These are phyloP conservation scores for Infundibulicybe gibba DNA, from an alignment of 768 basidiomycete genomes.

Conservation along the genomic window DNA sequence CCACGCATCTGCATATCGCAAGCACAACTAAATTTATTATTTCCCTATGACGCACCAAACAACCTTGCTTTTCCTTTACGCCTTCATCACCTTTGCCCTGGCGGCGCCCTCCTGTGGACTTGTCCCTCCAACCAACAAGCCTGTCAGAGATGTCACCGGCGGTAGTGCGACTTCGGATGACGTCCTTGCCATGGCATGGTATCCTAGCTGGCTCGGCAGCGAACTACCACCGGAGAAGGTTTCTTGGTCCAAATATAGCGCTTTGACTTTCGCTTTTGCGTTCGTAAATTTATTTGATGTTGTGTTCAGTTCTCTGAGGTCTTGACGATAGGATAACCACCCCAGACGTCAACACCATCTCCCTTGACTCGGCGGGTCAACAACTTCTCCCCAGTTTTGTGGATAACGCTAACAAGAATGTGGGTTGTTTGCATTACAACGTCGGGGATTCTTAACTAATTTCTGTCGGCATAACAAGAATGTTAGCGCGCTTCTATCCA, in stretches of 20 bases:
- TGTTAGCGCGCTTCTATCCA: slow-evolving; percentile 52
- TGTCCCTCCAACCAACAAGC: slow-evolving; percentile 19
- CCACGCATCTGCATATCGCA: too few relatives aligned
- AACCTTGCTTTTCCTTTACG: too few relatives aligned
- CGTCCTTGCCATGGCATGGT: slow-evolving; percentile 52
- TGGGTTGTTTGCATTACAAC: slow-evolving; percentile 11
- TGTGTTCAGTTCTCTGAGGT: too few relatives aligned
- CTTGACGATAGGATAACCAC: slow-evolving; percentile 27
- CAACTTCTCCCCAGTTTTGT: slow-evolving; percentile 55
- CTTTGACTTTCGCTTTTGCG: slow-evolving; percentile 48
- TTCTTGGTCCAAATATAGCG: slow-evolving; percentile 53
- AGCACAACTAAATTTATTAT: too few relatives aligned
- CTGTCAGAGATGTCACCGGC: neutral
- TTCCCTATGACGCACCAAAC: too few relatives aligned
- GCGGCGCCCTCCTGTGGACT: slow-evolving; percentile 14
- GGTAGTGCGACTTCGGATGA: slow-evolving; percentile 9
- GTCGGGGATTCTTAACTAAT: too few relatives aligned
- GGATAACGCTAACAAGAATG: slow-evolving; percentile 36
- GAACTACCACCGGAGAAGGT: slow-evolving; percentile 38
- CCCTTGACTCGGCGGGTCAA: slow-evolving; percentile 38
- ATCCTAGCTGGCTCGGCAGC: slow-evolving; percentile 45
- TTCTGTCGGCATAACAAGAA: slow-evolving; percentile 25
- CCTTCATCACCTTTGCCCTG: neutral
- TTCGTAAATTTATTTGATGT: slow-evolving; percentile 15
- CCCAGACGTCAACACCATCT: slow-evolving; percentile 24